Percentiles rank a stretch among this genome's conserved stretches.
phyloP scores from a whole-genome alignment of 129 eudicot genomes.

The Smallanthus sonchifolius region DNA sequence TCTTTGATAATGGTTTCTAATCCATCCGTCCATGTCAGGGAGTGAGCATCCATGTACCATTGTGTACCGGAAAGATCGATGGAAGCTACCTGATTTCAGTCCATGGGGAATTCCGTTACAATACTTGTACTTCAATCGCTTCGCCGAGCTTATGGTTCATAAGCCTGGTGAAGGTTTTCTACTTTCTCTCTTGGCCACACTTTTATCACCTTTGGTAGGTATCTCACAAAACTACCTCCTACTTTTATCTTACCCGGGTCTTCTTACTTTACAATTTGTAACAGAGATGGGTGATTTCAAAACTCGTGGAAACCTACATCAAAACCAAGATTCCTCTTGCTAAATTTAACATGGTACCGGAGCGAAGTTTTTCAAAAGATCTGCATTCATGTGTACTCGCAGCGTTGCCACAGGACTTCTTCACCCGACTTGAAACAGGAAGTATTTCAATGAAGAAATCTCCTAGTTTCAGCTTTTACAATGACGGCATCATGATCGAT shows the following conservation, averaged over 20 bases:
- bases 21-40: conserved; percentile 29
- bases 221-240: no score
- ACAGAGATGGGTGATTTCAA: conserved; percentile 68
- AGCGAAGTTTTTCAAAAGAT: conserved; percentile 42
- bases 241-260: no score
- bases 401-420: conserved; percentile 40
- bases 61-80: conserved; percentile 45
- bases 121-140: conserved; percentile 48
- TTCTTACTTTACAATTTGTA: background rate
- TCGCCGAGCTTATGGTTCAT: conserved; percentile 57
- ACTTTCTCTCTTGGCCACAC: conserved; percentile 41
- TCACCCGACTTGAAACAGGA: conserved; percentile 44
- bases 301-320: conserved; percentile 49
- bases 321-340: conserved; percentile 38
- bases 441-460: conserved; percentile 46
- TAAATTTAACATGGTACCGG: conserved; percentile 50
- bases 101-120: conserved; percentile 64
- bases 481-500: conserved; percentile 52
- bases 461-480: conserved; percentile 33
- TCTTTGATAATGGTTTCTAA: no score
- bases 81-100: conserved; percentile 49
- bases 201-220: conserved; percentile 57
- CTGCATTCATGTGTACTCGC: conserved; percentile 37
- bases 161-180: conserved; percentile 64
- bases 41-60: conserved; percentile 53